Evolutionary conservation across 768 basidiomycete genomes (phyloP).

Genomic region (Multifurca ochricompacta): DNA sequence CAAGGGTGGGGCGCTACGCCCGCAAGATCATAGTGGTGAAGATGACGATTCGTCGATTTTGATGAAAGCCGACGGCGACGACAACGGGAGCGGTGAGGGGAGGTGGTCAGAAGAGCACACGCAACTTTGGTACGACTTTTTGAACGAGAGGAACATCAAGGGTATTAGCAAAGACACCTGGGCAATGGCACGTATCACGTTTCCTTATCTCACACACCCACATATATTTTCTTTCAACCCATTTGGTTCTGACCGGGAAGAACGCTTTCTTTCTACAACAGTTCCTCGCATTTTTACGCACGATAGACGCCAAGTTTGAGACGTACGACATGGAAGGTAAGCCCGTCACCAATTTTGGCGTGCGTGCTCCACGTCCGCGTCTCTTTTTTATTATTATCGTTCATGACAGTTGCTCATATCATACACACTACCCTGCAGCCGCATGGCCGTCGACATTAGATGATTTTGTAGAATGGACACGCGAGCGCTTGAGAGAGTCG

Average conservation of each 20-base stretch:
- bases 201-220: too few species aligned
- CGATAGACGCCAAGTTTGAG: constrained; percentile 63
- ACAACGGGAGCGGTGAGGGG: too few species aligned
- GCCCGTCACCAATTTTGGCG: background rate
- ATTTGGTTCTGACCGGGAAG: background rate
- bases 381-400: too few species aligned
- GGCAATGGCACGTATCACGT: constrained; percentile 69
- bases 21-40: constrained; percentile 40
- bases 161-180: constrained; percentile 87
- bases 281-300: constrained; percentile 75
- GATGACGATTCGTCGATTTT: too few species aligned
- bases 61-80: constrained; percentile 33
- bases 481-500: constrained; percentile 30
- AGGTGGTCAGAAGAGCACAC: constrained; percentile 59
- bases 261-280: constrained; percentile 25
- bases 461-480: constrained; percentile 69
- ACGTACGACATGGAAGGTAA: constrained; percentile 73
- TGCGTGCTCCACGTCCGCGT: constrained; percentile 1
- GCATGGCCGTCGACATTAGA: constrained; percentile 88
- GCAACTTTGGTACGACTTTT: constrained; percentile 74
- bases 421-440: constrained; percentile 33
- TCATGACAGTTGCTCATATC: constrained; percentile 14
- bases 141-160: constrained; percentile 54
- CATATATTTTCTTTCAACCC: constrained; percentile 23
- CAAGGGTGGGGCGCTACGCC: constrained; percentile 49